Evolutionary conservation across 345 rosid species (phyloP).

Genomic region (Eutrema japonicum): DNA sequence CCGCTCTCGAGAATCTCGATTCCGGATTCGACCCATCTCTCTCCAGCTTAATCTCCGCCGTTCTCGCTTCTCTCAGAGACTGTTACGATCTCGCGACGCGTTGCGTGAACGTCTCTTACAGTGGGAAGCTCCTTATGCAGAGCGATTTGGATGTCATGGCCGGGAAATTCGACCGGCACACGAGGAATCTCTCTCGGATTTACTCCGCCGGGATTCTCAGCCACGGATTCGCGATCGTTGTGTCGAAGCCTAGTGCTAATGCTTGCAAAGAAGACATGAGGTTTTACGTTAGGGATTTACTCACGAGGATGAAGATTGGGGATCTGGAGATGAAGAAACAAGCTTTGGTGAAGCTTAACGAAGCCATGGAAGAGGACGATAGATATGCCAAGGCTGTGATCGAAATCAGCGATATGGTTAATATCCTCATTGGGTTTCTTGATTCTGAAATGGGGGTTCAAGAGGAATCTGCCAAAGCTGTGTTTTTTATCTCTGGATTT

Average conservation of each 20-base stretch:
- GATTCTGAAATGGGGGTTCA: constrained; percentile 64
- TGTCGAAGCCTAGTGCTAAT: constrained; percentile 64
- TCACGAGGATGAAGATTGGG: constrained; percentile 93
- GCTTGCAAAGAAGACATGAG: constrained; percentile 84
- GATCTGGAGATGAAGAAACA: constrained; percentile 81
- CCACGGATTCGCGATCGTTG: constrained; percentile 78
- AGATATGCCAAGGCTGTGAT: constrained; percentile 57
- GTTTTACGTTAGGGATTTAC: constrained; percentile 77
- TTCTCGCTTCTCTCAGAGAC: constrained; percentile 50
- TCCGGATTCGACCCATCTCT: constrained; percentile 55
- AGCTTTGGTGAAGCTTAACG: constrained; percentile 64
- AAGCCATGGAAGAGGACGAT: constrained; percentile 65
- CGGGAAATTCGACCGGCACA: constrained; percentile 57
- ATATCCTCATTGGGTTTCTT: constrained; percentile 60
- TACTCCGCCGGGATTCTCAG: constrained; percentile 64
- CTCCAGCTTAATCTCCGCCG: constrained; percentile 53
- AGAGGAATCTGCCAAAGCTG: constrained; percentile 66
- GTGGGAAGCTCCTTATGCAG: constrained; percentile 97
- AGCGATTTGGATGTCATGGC: constrained; percentile 79
- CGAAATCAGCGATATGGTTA: constrained; percentile 62
- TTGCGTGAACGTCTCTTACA: constrained; percentile 72
- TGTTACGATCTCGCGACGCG: constrained; percentile 69
- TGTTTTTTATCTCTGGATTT: constrained; percentile 61
- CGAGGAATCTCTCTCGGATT: constrained; percentile 62
- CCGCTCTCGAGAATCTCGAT: constrained; percentile 58